phyloP scores from a whole-genome alignment of 129 eudicot species.

The Gnaphalium uliginosum region DNA sequence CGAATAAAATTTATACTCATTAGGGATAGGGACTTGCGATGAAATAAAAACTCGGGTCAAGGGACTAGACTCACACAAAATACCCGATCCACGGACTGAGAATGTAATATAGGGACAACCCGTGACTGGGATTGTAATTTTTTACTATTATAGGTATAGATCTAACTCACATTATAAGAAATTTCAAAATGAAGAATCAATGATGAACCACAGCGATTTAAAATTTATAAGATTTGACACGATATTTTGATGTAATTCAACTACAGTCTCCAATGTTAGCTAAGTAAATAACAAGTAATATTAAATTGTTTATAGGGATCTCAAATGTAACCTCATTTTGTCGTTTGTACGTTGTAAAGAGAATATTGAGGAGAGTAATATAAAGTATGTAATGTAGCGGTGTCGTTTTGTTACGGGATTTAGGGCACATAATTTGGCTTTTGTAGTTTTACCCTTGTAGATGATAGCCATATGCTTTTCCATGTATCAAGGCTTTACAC shows the following conservation, averaged over 20 bases:
- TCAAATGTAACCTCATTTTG: neutral
- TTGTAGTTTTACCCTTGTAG: conserved; percentile 23
- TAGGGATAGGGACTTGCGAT: no score
- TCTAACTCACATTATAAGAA: no score
- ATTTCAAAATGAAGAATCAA: no score
- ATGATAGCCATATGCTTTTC: conserved; percentile 14
- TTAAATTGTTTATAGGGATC: neutral
- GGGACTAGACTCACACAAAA: no score
- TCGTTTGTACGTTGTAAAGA: neutral
- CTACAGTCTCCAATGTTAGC: neutral
- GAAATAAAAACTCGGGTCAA: no score
- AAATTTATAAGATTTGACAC: no score
- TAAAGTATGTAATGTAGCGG: neutral
- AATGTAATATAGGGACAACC: no score
- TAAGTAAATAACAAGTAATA: neutral
- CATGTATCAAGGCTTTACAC: conserved; percentile 25
- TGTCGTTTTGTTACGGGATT: conserved; percentile 13
- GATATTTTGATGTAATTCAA: neutral
- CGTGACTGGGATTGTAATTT: no score
- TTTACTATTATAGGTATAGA: no score
- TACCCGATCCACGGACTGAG: no score
- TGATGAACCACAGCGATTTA: no score
- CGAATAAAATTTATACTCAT: no score
- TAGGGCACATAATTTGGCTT: conserved; percentile 27
- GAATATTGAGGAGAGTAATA: conserved; percentile 11